Percentiles rank a stretch among this genome's conserved stretches.
Evolutionary conservation across 1,284 basidiomycete species (phyloP).

Genomic region (Sanghuangporus weigelae): DNA sequence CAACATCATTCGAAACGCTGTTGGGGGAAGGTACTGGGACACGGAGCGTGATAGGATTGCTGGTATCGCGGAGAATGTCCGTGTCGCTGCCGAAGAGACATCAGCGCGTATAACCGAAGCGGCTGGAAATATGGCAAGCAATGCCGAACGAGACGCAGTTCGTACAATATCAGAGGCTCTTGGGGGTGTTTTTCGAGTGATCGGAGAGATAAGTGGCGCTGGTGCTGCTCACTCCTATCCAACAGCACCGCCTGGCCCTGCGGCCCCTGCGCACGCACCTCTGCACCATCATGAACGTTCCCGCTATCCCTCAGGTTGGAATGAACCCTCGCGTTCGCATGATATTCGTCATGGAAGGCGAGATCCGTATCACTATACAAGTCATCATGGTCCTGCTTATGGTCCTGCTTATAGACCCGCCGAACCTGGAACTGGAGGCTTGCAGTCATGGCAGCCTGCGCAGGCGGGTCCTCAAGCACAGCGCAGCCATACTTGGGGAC

Average conservation of each 20-base stretch:
- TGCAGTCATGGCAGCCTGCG: background rate
- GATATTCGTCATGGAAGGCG: background rate
- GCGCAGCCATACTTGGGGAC: background rate
- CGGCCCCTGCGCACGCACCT: constrained; percentile 18
- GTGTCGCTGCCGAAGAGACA: constrained; percentile 39
- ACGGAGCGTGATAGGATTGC: constrained; percentile 52
- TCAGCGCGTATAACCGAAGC: constrained; percentile 24
- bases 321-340: background rate
- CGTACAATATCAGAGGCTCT: constrained; percentile 59
- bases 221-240: background rate
- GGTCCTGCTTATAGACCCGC: background rate
- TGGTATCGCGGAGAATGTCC: constrained; percentile 45
- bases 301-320: constrained; percentile 3
- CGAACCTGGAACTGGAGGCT: background rate
- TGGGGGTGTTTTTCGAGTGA: constrained; percentile 47
- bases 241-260: constrained; percentile 17
- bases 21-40: constrained; percentile 62
- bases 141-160: constrained; percentile 59
- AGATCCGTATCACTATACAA: background rate
- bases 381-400: background rate
- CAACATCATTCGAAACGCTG: constrained; percentile 55
- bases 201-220: constrained; percentile 34
- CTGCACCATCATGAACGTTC: constrained; percentile 1
- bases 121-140: constrained; percentile 39
- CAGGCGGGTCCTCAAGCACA: background rate